Conservation (phyloP, 768 basidiomycete species). For the Tylopilus cervinicoccineus region DNA sequence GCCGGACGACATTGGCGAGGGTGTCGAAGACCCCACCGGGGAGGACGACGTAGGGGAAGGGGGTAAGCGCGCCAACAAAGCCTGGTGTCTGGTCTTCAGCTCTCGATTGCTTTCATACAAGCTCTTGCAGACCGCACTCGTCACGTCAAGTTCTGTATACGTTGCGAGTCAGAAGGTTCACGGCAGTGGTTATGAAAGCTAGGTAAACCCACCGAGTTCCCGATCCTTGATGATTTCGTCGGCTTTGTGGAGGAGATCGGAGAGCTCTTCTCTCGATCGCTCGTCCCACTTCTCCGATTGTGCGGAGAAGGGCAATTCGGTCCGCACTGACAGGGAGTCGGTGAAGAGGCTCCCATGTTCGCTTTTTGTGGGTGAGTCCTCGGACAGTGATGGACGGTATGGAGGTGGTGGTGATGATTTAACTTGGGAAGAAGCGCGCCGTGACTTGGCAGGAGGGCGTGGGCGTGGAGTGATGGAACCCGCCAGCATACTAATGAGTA, state of each 20-base stretch:
- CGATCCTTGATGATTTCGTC: constrained; percentile 73
- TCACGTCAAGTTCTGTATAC: constrained; percentile 53
- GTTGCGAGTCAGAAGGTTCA: constrained; percentile 22
- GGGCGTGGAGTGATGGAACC: constrained; percentile 51
- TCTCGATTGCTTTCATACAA: constrained; percentile 66
- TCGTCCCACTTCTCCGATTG: constrained; percentile 51
- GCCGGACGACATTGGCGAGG: constrained; percentile 26
- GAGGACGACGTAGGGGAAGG: constrained; percentile 39
- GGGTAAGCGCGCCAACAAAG: constrained; percentile 62
- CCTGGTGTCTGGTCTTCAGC: constrained; percentile 69
- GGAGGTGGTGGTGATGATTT: constrained; percentile 52
- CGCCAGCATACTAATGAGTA: constrained; percentile 38
- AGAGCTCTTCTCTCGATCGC: constrained; percentile 69
- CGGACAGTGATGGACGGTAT: constrained; percentile 42
- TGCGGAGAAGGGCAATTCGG: constrained; percentile 24
- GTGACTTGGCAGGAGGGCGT: constrained; percentile 64
- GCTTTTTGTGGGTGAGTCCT: constrained; percentile 26
- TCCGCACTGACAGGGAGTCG: constrained; percentile 11
- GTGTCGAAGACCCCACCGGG: constrained; percentile 17
- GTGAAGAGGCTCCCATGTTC: constrained; percentile 35
- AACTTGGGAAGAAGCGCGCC: constrained; percentile 40
- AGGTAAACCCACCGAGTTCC: constrained; percentile 60
- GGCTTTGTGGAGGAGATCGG: constrained; percentile 65
- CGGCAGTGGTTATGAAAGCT: not conserved
- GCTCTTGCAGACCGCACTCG: constrained; percentile 64